Base-by-base conservation (phyloP, 139 green algal species). In the Chlamydomonas sp. region DNA sequence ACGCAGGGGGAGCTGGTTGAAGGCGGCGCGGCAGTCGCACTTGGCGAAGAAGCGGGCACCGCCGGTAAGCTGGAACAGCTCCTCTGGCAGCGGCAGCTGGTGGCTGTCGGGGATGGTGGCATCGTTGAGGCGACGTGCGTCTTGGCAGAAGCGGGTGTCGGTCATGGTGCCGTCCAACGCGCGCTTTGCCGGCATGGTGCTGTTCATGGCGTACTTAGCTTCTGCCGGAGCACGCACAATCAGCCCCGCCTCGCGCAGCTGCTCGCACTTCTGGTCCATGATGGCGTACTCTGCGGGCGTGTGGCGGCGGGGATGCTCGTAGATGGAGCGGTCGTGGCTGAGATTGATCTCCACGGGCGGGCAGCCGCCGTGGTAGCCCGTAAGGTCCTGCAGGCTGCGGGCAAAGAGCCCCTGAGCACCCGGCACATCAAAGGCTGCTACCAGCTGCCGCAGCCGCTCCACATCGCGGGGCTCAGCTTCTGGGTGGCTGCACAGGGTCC, bases 1-100 rank as follows among this genome's bases (percentile, higher is more conserved):
- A 5, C 62, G 20, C 1, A 94, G 60, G 0, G 17, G 64, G 2
- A 93, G 18, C 80, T 92, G 89, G 16, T 85, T 87, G 62, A 89
- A 93, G 4, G 82, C 91, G 14, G 80, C 63, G 2, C 80, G 16
- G 1, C 89, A 59, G 77, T 94, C 89, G 62, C 90, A 71, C 57
- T 90, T 91, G 58, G 20, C 76, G 31, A 91, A 85, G 15, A 82
- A 83, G 0, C 78, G 79, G 3, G 86, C 72, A 2, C 60, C 69
- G 1, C 72, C 63, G 4, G 89, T 83, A 1, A 12, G 3, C 61
- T 83, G 5, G 6, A 83, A 72, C 78, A 83, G 5, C 4, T 83
- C 62, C 62, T 83, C 78, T 0, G 20, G 18, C 5, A 71, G 62
- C 20, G 78, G 78, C 20, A 7, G 78, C 6, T 59, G 66, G 80